phyloP scores from a whole-genome alignment of 331 rosid species.

The Quercus phellos region DNA sequence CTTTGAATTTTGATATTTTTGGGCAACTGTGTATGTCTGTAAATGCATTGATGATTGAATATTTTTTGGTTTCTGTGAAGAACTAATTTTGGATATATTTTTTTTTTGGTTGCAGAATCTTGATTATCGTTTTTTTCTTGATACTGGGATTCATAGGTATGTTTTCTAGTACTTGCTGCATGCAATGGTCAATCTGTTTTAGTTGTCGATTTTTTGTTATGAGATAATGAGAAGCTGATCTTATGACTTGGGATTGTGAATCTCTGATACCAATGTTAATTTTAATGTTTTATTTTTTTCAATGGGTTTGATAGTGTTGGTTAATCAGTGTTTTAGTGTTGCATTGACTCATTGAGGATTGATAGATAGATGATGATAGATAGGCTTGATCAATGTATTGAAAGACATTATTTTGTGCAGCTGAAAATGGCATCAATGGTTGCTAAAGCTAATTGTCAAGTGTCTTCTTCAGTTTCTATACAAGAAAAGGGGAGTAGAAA shows the following conservation, averaged over 20 bases:
- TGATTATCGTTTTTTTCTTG: slow-evolving; percentile 23
- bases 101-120: slow-evolving; percentile 26
- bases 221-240: slow-evolving; percentile 18
- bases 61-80: slow-evolving; percentile 25
- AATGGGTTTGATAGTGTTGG: slow-evolving; percentile 12
- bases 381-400: slow-evolving; percentile 23
- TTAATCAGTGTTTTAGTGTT: slow-evolving; percentile 11
- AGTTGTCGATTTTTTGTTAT: slow-evolving; percentile 14
- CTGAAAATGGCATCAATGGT: slow-evolving; percentile 75
- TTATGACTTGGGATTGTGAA: slow-evolving; percentile 22
- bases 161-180: slow-evolving; percentile 32
- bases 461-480: slow-evolving; percentile 47
- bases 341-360: slow-evolving; percentile 21
- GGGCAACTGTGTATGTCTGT: slow-evolving; percentile 34
- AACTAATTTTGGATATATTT: slow-evolving; percentile 4
- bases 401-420: slow-evolving; percentile 38
- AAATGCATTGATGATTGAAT: slow-evolving; percentile 21
- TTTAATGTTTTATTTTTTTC: not conserved
- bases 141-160: slow-evolving; percentile 38
- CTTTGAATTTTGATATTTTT: slow-evolving; percentile 15
- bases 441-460: slow-evolving; percentile 44
- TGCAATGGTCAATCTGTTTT: slow-evolving; percentile 32
- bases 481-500: slow-evolving; percentile 86
- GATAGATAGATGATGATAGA: slow-evolving; percentile 18
- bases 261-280: slow-evolving; percentile 15